Base-by-base conservation (phyloP, 257 asterid genomes). In the Anisodus tanguticus region DNA sequence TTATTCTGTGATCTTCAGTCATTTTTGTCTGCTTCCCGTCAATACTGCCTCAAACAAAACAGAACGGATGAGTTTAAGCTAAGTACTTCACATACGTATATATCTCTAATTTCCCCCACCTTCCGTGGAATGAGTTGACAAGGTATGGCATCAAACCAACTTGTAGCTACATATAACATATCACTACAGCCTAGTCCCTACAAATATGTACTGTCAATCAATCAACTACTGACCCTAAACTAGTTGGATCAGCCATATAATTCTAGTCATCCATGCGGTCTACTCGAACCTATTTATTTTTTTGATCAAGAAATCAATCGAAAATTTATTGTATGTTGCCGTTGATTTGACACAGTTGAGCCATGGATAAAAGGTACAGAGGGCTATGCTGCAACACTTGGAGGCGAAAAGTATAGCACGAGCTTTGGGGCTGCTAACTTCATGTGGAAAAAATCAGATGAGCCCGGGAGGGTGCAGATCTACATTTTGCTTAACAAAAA, bases 1-100 rank as follows among this genome's bases (percentile, higher is more conserved):
- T 84, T 87, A 97, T 88, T 86, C 96, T 89, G 84, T 97, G 99
- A 93, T 97, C 99, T 89, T 97, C 99, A 1, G 97, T 93, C 97
- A 97, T 91, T 90, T 95, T 97, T 86, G 90, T 90, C 91, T 90
- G 98, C 90, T 92, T 90, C 82, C 97, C 99, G 43, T 87, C 95
- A 66, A 92, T 86, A 85, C 99, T 97, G 93, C 86, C 86, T 87
- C 81, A 87, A 82, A 82, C 82, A 84, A 81, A 51, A 66, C 78
- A 68, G 85, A 68, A 59, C 26, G 16, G 13, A 53, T 13, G 81
- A 77, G 81, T 53, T 53, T 77, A 53, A 49, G 19, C 81, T 58
- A 74, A 26, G 47, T 51, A 19, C 1, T 17, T 15, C 51, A 76
- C 17, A 51, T 26, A 76, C 39, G 1, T 45, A 45, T 10, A 63